Evolutionary conservation across 306 rosid species (phyloP), one percentile per base, ranked within the genome.

Genomic region (Cicer bijugum): DNA sequence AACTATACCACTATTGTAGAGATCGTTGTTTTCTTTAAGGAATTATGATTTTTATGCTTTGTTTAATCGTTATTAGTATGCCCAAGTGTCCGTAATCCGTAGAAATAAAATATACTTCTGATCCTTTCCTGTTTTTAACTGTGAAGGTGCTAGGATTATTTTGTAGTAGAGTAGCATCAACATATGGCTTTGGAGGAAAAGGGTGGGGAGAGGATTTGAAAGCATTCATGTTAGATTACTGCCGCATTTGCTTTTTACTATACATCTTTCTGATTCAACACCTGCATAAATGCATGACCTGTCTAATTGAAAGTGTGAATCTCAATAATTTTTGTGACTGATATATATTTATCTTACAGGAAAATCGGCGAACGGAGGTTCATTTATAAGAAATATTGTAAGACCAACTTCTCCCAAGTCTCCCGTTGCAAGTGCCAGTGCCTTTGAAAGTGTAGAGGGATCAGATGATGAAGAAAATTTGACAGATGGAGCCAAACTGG

Each of bases 351-450:
- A 61, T 66, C 57, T 85, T 74, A 67, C 91, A 92, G 97, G 91
- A 66, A 95, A 92, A 81, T 69, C 87, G 38, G 75, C 88, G 12
- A 85, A 57, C 51, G 47, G 73, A 58, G 84, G 76, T 75, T 69
- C 90, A 61, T 67, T 82, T 37, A 87, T 87, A 90, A 90, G 87
- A 78, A 85, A 45, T 72, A 59, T 86, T 78, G 67, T 90, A 62
- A 79, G 92, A 82, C 79, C 90, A 69, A 84, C 82, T 62, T 88
- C 97, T 75, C 97, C 97, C 16, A 95, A 88, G 82, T 91, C 99
- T 43, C 99, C 99, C 17, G 97, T 84, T 88, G 93, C 89, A 85
- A 95, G 99, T 85, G 93, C 83, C 35, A 88, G 92, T 75, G 97
- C 93, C 69, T 92, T 92, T 51, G 99, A 90, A 79, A 95, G 99